Conservation (phyloP, 2,329 filamentous ascomycete species). For the Curvularia eragrostidis region DNA sequence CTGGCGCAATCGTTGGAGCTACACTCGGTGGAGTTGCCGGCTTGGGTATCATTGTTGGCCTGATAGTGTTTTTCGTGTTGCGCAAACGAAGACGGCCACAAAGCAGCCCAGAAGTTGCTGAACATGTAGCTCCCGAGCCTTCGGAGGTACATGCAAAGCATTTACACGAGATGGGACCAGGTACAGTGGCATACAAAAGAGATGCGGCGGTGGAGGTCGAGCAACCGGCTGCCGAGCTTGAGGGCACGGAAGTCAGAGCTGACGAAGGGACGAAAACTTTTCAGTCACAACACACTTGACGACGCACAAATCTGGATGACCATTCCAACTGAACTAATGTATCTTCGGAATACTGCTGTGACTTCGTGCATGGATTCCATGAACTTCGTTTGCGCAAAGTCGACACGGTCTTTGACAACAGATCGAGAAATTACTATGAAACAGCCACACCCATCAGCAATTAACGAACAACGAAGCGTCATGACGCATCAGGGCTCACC, state of each 20-base stretch:
- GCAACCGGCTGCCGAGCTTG: slow-evolving; percentile 12
- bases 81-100: background rate
- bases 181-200: slow-evolving; percentile 8
- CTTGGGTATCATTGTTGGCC: slow-evolving; percentile 4
- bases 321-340: background rate
- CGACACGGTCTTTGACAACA: background rate
- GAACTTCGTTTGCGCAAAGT: background rate
- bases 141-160: slow-evolving; percentile 8
- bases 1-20: slow-evolving; percentile 11
- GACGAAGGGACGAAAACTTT: background rate
- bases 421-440: background rate
- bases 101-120: background rate
- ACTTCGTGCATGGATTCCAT: background rate
- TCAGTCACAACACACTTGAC: too few species aligned
- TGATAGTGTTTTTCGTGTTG: slow-evolving; percentile 6
- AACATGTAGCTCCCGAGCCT: background rate
- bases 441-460: background rate
- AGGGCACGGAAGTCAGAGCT: background rate
- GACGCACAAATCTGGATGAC: background rate
- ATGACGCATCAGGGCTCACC: background rate
- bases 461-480: background rate
- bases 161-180: slow-evolving; percentile 8
- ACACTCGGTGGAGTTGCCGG: slow-evolving; percentile 7
- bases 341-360: background rate
- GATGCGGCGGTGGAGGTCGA: slow-evolving; percentile 9